Evolutionary conservation across 345 rosid genomes (phyloP), one percentile per base, ranked within the genome.

Genomic region (Cardamine occulta): DNA sequence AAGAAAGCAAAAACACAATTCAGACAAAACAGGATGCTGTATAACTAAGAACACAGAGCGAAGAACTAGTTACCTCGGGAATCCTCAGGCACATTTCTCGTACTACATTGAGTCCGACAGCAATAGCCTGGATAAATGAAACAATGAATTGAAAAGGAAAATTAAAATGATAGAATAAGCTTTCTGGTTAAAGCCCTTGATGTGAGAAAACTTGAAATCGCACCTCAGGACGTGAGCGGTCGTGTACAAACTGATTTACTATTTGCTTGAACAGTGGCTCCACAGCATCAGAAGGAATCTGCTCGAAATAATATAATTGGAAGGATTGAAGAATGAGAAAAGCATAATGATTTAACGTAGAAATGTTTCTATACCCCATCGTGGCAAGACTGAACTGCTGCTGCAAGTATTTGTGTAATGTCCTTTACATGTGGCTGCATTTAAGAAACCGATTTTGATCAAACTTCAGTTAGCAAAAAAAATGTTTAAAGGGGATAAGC

Each of bases 231-330:
- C 97, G 96, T 74, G 99, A 95, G 21, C 74, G 85, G 70, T 95
- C 98, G 48, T 90, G 96, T 55, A 92, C 94, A 86, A 95, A 95
- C 52, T 95, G 91, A 81, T 95, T 92, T 52, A 89, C 99, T 53
- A 95, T 88, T 84, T 95, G 98, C 81, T 76, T 89, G 73, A 95
- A 93, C 73, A 95, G 81, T 64, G 98, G 94, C 73, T 95, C 96
- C 78, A 89, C 98, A n/a, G 93, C 97, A 87, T 95, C 98, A 52
- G 99, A 93, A 78, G 97, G 98, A 69, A 95, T 93, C 99, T 95
- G 71, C 64, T 73, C 37, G 21, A 77, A 26, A 71, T 23, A 31
- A 58, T 15, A 59, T 26, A 28, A 73, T 53, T 57, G 29, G 51
- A 39, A 53, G 19, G 39, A 26, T 14, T 29, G 24, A 32, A 52